Evolutionary conservation across 345 rosid species (phyloP).

Genomic region (Boechera stricta): DNA sequence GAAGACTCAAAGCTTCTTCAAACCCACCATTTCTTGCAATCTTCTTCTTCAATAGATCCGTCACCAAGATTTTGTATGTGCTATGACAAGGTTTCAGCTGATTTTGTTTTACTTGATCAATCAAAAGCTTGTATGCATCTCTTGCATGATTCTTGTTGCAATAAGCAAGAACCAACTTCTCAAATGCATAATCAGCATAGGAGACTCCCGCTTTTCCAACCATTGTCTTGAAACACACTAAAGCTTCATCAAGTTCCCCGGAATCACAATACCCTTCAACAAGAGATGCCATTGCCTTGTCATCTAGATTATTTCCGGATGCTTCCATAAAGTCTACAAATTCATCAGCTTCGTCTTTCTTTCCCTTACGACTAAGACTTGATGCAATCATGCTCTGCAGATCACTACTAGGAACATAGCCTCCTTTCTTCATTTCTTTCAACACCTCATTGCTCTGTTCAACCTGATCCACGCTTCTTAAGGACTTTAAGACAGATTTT

Average conservation of each 20-base stretch:
- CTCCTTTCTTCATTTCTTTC: constrained; percentile 67
- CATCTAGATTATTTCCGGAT: constrained; percentile 59
- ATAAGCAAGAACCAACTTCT: constrained; percentile 64
- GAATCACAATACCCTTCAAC: constrained; percentile 77
- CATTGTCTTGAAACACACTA: constrained; percentile 61
- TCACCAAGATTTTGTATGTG: constrained; percentile 67
- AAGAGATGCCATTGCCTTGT: constrained; percentile 63
- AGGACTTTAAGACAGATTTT: constrained; percentile 70
- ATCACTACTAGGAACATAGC: constrained; percentile 53
- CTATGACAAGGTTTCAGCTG: constrained; percentile 63
- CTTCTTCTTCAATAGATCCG: constrained; percentile 60
- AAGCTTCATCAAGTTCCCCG: constrained; percentile 71
- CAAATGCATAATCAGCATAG: constrained; percentile 58
- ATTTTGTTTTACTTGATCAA: constrained; percentile 45
- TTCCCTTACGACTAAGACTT: constrained; percentile 61
- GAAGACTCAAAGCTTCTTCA: constrained; percentile 65
- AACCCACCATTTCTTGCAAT: constrained; percentile 66
- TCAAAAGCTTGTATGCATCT: constrained; percentile 70
- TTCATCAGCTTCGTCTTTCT: constrained; percentile 57
- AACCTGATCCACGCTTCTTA: constrained; percentile 65
- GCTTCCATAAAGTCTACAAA: constrained; percentile 58
- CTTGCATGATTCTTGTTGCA: constrained; percentile 64
- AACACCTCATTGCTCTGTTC: constrained; percentile 63
- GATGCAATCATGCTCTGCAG: constrained; percentile 63
- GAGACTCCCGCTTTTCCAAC: constrained; percentile 56